Evolutionary conservation across 495 filamentous ascomycete species (phyloP), one percentile per base, ranked within the genome.

Genomic region (Penicillium cataractarum): DNA sequence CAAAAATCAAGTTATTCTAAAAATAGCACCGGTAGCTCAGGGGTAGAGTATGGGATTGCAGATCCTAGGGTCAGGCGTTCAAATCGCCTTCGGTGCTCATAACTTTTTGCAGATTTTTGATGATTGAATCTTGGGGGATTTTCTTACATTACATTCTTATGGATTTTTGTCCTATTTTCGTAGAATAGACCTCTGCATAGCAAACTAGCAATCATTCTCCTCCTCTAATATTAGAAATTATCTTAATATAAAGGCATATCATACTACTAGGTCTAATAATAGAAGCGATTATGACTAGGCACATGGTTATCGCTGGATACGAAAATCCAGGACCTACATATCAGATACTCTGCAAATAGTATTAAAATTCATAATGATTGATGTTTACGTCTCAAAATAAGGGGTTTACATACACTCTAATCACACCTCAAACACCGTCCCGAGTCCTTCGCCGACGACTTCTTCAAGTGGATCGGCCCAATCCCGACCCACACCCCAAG

Each of bases 1-100:
- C n/a, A n/a, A n/a, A n/a, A n/a, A n/a, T n/a, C n/a, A n/a, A n/a
- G n/a, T n/a, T n/a, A n/a, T 37, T 37, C 33, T 37, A 37, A 37
- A 37, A 37, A 37, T 37, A 48, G 44, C 44, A 48, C 44, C 24
- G 44, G 44, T 48, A 26, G 44, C 44, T 48, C 44, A 48, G 44
- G 44, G n/a, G 22, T 48, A 48, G 44, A 21, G 44, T 26, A 26
- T 48, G 44, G 44, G 44, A 48, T 48, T 48, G 44, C 44, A 48
- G 24, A 48, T 48, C 44, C 44, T 26, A 26, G 24, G 44, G 44
- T 48, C 44, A 19, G 19, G 44, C 44, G 44, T 48, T 48, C 44
- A 24, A 48, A 48, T 48, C 44, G 44, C 44, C 19, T 19, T 48
- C 44, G 24, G 44, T 48, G 44, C 44, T 48, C 8, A 12, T 21